These are phyloP conservation scores for Ustanciosporium gigantosporum DNA, from an alignment of 1,284 basidiomycete species.

Conservation along the genomic window DNA sequence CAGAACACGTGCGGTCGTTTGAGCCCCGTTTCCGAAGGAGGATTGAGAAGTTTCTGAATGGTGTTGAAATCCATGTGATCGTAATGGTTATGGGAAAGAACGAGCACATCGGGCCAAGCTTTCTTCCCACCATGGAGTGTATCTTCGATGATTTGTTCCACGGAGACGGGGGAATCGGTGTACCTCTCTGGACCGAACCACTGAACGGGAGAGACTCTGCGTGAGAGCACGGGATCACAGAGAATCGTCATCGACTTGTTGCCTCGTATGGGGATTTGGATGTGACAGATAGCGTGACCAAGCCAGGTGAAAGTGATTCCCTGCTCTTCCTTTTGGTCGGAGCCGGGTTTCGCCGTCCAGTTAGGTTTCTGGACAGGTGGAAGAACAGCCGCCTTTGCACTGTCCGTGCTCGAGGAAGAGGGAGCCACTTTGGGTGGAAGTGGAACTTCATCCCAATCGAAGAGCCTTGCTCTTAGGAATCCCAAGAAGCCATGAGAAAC, in stretches of 20 bases:
- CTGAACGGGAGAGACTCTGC: constrained; percentile 43
- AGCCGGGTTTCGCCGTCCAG: constrained; percentile 5
- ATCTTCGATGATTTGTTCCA: constrained; percentile 26
- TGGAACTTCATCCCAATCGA: constrained; percentile 46
- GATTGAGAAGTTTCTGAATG: constrained; percentile 30
- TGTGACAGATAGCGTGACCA: constrained; percentile 45
- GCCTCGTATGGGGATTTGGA: constrained; percentile 34
- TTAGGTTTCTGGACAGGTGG: constrained; percentile 27
- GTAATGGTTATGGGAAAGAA: constrained; percentile 51
- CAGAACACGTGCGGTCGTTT: constrained; percentile 44
- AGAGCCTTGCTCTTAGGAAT: constrained; percentile 37
- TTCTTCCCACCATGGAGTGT: constrained; percentile 13
- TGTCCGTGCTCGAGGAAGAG: neutral
- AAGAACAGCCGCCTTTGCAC: constrained; percentile 10
- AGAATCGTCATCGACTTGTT: constrained; percentile 23
- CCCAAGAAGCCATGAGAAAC: constrained; percentile 12
- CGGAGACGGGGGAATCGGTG: constrained; percentile 41
- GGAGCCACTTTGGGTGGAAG: constrained; percentile 22
- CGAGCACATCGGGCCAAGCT: constrained; percentile 45
- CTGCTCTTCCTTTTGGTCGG: constrained; percentile 2
- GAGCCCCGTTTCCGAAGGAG: constrained; percentile 1
- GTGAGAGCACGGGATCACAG: constrained; percentile 46
- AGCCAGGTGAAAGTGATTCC: constrained; percentile 45
- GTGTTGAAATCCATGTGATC: constrained; percentile 49
- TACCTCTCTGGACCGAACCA: constrained; percentile 44